A percentile compares a stretch with the other conserved stretches of the same genome.
Conservation (phyloP, 768 basidiomycete genomes). For the Auriscalpium vulgare region DNA sequence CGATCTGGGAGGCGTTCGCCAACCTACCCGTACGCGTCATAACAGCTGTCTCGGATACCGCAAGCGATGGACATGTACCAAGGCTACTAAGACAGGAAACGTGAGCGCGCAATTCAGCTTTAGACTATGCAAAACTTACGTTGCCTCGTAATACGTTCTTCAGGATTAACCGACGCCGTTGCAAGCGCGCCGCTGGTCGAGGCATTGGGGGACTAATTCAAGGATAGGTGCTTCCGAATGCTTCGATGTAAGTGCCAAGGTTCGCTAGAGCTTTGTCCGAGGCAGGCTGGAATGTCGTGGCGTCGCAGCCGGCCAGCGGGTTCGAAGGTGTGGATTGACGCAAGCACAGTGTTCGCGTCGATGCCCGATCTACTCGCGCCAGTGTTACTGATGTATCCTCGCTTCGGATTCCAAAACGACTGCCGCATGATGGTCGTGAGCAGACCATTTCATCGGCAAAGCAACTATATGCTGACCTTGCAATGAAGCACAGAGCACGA, state of each 20-base stretch:
- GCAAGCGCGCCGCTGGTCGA: conserved; percentile 48
- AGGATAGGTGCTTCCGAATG: conserved; percentile 58
- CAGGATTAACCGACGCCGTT: conserved; percentile 67
- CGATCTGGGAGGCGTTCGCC: conserved; percentile 42
- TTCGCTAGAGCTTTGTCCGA: conserved; percentile 69
- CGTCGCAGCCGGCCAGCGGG: conserved; percentile 62
- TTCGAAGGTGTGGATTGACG: conserved; percentile 72
- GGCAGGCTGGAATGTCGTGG: conserved; percentile 72
- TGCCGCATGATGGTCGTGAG: conserved; percentile 19
- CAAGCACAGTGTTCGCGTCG: conserved; percentile 35
- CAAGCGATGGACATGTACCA: conserved; percentile 72
- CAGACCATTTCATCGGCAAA: background rate
- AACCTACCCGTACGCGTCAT: conserved; percentile 61
- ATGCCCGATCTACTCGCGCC: conserved; percentile 64
- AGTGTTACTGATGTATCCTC: conserved; percentile 61
- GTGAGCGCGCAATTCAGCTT: background rate
- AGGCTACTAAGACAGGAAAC: conserved; percentile 32
- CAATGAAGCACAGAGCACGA: conserved; percentile 62
- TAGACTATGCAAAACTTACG: conserved; percentile 29
- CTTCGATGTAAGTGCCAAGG: conserved; percentile 59
- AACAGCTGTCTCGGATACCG: conserved; percentile 71
- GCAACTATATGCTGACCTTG: conserved; percentile 36
- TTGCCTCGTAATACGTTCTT: conserved; percentile 71
- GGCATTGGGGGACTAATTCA: conserved; percentile 58
- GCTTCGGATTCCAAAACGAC: conserved; percentile 66